Evolutionary conservation across 441 rosid genomes (phyloP).

Genomic region (Bruguiera hainesii): DNA sequence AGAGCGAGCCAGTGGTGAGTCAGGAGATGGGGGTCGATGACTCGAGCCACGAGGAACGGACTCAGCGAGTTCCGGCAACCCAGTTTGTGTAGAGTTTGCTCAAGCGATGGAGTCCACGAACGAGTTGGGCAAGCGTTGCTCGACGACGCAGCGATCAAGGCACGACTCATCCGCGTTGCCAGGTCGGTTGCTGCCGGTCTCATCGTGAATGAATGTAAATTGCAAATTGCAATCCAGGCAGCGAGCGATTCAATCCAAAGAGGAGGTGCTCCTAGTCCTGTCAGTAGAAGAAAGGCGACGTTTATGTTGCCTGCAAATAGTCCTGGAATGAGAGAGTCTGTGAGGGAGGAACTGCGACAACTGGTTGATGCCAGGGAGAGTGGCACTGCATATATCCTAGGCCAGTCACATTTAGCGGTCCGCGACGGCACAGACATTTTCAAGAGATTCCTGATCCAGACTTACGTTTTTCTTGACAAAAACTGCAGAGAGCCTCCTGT

Average conservation of each 20-base stretch:
- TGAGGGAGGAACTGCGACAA: constrained; percentile 45
- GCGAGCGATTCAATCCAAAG: neutral
- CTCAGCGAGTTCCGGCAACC: constrained; percentile 43
- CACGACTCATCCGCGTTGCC: constrained; percentile 60
- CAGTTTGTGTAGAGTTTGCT: constrained; percentile 56
- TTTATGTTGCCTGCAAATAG: constrained; percentile 38
- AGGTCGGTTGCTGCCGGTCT: constrained; percentile 43
- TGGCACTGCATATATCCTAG: constrained; percentile 57
- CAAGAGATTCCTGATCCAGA: constrained; percentile 41
- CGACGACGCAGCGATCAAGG: constrained; percentile 47
- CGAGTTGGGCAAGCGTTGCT: constrained; percentile 34
- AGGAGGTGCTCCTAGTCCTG: neutral
- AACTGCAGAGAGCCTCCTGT: constrained; percentile 47
- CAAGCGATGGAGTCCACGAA: constrained; percentile 61
- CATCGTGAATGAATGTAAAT: constrained; percentile 24
- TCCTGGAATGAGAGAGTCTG: constrained; percentile 24
- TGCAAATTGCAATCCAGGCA: neutral
- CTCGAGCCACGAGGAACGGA: constrained; percentile 63
- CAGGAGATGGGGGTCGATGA: constrained; percentile 69
- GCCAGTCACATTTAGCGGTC: constrained; percentile 45
- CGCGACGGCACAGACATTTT: constrained; percentile 36
- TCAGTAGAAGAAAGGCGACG: constrained; percentile 40
- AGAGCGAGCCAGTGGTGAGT: constrained; percentile 72
- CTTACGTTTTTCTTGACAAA: constrained; percentile 40
- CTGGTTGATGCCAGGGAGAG: constrained; percentile 55